Evolutionary conservation across 345 rosid genomes (phyloP), one percentile per base, ranked within the genome.

Genomic region (Gossypium rotundifolium): DNA sequence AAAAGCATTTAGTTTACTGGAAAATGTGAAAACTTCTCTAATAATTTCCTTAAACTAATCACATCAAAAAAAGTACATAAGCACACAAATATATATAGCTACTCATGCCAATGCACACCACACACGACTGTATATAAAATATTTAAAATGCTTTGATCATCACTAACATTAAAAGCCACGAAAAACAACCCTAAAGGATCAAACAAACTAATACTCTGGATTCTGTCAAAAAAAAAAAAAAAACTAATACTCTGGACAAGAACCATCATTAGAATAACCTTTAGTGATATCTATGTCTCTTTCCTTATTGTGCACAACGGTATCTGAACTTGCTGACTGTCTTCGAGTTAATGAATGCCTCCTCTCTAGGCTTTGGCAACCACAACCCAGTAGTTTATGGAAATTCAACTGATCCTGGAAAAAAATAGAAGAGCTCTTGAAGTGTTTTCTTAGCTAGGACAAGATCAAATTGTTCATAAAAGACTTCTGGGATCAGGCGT

Each of bases 401-500:
- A 91, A 92, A 70, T 94, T 94, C 83, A 92, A 79, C 78, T 84
- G 86, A 85, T 92, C 90, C 98, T 92, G 72, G 63, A 40, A 84
- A 79, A 57, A 58, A 78, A 54, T 70, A 48, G 59, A 74, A 70
- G 48, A 63, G 38, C 55, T 70, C 18, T 52, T 78, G 77, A 73
- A 70, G 68, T 33, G 23, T 71, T 72, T 71, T 27, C 45, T 61
- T 57, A 74, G 11, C 49, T 45, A 23, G 3, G 72, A 53, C 68
- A 65, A 42, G 49, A 80, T 29, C 40, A 57, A 62, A 70, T 68
- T n/a, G 57, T 69, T 1, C n/a, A 58, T 12, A 65, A 72, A 16
- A 55, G 55, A 57, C 18, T 70, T n/a, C 70, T 29, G 45, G 44
- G 25, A 29, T 69, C 46, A 51, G 16, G 74, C 46, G 55, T 82